Evolutionary conservation across 148 eudicot species (phyloP).

Genomic region (Nepenthes gracilis): DNA sequence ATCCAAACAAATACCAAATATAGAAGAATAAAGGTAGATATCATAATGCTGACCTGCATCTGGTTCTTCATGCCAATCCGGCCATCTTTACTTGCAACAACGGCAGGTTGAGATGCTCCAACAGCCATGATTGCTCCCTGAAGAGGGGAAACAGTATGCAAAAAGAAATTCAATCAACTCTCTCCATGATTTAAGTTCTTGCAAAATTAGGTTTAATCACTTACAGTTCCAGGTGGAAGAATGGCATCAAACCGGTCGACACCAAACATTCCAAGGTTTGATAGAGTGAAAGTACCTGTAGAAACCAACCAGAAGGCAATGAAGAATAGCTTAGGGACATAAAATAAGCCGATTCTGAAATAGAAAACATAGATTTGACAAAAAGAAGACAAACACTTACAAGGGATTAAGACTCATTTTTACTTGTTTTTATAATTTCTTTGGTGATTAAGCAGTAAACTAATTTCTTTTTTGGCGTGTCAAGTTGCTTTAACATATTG

Average conservation of each 20-base stretch:
- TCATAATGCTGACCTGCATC: conserved; percentile 53
- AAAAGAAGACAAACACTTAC: too few relatives aligned
- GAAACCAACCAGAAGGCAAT: conserved; percentile 12
- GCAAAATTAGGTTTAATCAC: conserved; percentile 10
- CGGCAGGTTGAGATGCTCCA: conserved; percentile 80
- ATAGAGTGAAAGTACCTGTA: conserved; percentile 86
- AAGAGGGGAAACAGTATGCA: background rate
- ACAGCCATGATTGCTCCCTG: conserved; percentile 98
- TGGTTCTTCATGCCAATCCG: conserved; percentile 89
- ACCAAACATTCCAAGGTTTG: conserved; percentile 95
- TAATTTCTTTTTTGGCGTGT: too few relatives aligned
- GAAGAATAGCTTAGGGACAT: background rate
- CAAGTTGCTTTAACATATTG: too few relatives aligned
- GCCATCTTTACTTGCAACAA: conserved; percentile 86
- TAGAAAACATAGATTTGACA: too few relatives aligned
- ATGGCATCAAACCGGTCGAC: conserved; percentile 98
- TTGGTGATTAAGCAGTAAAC: too few relatives aligned
- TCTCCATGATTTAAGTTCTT: background rate
- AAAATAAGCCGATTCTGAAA: background rate
- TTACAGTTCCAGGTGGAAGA: conserved; percentile 96
- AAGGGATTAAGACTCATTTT: too few relatives aligned
- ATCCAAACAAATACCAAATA: too few relatives aligned
- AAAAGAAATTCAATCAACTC: background rate
- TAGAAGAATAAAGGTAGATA: too few relatives aligned
- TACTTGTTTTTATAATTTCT: too few relatives aligned